Evolutionary conservation across 2,329 filamentous ascomycete genomes (phyloP), one percentile per base, ranked within the genome.

Genomic region (Fusarium tuaranense): DNA sequence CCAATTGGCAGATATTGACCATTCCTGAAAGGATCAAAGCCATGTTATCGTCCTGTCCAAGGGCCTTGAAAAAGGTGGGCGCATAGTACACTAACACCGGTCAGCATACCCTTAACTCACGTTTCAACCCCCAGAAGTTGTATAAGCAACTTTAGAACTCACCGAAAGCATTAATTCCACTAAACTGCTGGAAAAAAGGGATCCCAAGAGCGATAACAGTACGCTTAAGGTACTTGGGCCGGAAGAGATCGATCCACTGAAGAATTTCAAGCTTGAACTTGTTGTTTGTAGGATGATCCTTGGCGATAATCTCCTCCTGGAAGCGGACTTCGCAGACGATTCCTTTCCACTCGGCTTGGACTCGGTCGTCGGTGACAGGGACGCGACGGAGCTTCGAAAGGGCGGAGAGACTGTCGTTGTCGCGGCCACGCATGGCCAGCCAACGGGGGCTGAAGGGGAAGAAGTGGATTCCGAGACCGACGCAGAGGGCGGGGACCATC

Each of bases 301-400:
- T 59, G 5, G n/a, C 36, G 13, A 67, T 32, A 3, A 74, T 32
- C 14, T 64, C 80, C 48, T 84, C 76, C 57, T 88, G 84, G 69
- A 88, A 85, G 9, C 83, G 78, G 2, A 86, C 86, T 67, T 89
- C 87, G 1, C 85, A 83, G 1, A 86, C 80, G 63, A 89, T 89
- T 10, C 86, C 87, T 58, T 83, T 83, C 83, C 83, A 88, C 69
- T 89, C 87, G 22, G 82, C 76, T 22, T 85, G 81, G 0, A 90
- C 82, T 16, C 86, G 80, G 2, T 78, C 68, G 51, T 89, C 86
- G 1, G 78, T 82, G 1, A 76, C 66, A 0, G 87, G 84, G 1
- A 88, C 81, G 14, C 81, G 78, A 2, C 86, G 83, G 2, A 87
- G 80, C 57, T 82, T 82, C 2, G 76, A 77, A 0, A 88, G 78